Base-by-base conservation (phyloP, 257 asterid genomes). In the Capsicum baccatum region DNA sequence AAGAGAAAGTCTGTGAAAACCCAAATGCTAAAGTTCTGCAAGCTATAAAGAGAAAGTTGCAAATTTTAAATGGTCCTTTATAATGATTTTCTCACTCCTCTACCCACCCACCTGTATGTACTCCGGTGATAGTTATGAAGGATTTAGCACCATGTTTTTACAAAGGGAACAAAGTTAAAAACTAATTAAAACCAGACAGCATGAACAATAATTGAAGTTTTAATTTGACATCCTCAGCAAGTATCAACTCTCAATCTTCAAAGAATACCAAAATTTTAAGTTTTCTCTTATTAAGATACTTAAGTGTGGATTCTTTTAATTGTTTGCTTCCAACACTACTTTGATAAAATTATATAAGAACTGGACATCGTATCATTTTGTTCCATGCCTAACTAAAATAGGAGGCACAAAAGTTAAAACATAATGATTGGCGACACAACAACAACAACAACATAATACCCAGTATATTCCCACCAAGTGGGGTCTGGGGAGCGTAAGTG, bases 31-130 rank as follows among this genome's bases (percentile, higher is more conserved):
- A 76, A 76, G 81, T 26, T 76, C 63, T 52, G 21, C 81, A 76
- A 76, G 63, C 62, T 26, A 76, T 21, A 76, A 76, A 21, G 14
- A 76, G 4, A 74, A 21, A 50, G 63, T 13, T 76, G 81, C 62
- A 76, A 50, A 52, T 50, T 21, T 50, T 56, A 76, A 76, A 48
- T 76, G 42, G 60, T 58, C 81, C 83, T 39, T 82, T 66, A 83
- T 74, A 56, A 33, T 54, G 57, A 66, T 42, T 73, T 66, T 82
- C 52, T 35, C 67, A 54, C 79, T 35, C 21, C 62, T 37, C 59
- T 55, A 67, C 84, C 80, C 44, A 16, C 16, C 56, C 76, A 26
- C 42, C 80, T 17, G 21, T 56, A 6, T 21, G 71, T 50, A 62
- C 74, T 80, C 55, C 59, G 60, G 48, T 64, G 11, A 50, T 50